phyloP scores from a whole-genome alignment of 371 early-diverging fungal species.

The Mortierella sp. region DNA sequence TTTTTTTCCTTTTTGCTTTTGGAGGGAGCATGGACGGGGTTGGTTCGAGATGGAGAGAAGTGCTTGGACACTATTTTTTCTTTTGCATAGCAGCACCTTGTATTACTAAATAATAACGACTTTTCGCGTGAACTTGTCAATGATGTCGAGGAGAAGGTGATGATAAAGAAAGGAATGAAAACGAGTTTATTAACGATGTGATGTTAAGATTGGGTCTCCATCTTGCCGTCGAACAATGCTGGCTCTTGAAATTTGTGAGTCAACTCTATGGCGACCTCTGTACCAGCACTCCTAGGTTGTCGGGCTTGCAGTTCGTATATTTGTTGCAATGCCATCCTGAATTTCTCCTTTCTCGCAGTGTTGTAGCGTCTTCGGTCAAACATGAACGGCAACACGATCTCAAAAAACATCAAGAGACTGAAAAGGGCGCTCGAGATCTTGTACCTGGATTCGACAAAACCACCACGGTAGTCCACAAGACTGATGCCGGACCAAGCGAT shows the following conservation, averaged over 20 bases:
- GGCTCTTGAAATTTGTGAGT: too few species aligned
- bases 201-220: too few species aligned
- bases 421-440: background rate
- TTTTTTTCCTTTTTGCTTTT: background rate
- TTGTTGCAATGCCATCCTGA: background rate
- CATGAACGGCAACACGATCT: background rate
- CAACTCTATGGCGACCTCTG: too few species aligned
- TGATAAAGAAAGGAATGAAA: too few species aligned
- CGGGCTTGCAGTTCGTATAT: background rate
- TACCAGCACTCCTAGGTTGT: too few species aligned
- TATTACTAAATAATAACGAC: slow-evolving; percentile 3
- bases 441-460: too few species aligned
- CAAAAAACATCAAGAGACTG: background rate
- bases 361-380: slow-evolving; percentile 3
- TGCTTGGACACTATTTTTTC: background rate
- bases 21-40: background rate
- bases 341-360: background rate
- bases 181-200: too few species aligned
- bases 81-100: background rate
- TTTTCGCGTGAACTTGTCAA: background rate
- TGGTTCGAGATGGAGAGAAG: background rate
- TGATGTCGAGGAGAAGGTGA: background rate
- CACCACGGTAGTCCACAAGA: too few species aligned
- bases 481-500: too few species aligned
- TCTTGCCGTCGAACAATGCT: too few species aligned